Percentiles rank a stretch among this genome's conserved stretches.
These are phyloP conservation scores for Sporothrix variecibatus DNA, from an alignment of 2,329 filamentous ascomycete species.

Conservation along the genomic window DNA sequence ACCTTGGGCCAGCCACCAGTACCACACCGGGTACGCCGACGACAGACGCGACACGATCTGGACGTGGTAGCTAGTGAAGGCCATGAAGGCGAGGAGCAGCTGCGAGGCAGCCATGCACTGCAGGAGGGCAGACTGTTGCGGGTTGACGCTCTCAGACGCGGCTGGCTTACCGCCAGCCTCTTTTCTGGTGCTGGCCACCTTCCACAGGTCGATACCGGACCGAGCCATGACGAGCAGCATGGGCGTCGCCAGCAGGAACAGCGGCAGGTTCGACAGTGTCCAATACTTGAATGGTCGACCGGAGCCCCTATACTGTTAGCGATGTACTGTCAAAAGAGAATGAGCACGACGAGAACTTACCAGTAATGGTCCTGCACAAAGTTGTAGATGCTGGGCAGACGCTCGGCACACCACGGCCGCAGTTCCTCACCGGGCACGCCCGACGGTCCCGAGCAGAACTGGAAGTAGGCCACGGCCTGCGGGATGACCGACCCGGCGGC, in stretches of 20 bases:
- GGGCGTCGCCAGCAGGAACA: slow-evolving; percentile 82
- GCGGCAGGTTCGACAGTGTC: slow-evolving; percentile 79
- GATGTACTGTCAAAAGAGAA: too few relatives aligned
- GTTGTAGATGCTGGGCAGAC: slow-evolving; percentile 83
- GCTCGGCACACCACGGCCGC: slow-evolving; percentile 72
- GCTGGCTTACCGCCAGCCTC: slow-evolving; percentile 4
- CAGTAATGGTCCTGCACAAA: slow-evolving; percentile 92
- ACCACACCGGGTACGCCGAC: slow-evolving; percentile 88
- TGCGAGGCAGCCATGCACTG: slow-evolving; percentile 70
- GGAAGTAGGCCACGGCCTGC: slow-evolving; percentile 71
- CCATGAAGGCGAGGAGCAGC: slow-evolving; percentile 67
- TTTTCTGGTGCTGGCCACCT: slow-evolving; percentile 18
- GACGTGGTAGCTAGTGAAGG: slow-evolving; percentile 81
- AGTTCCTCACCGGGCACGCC: slow-evolving; percentile 34
- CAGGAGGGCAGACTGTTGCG: slow-evolving; percentile 40
- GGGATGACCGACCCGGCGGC: slow-evolving; percentile 69
- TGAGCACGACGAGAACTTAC: slow-evolving; percentile 54
- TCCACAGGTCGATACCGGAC: slow-evolving; percentile 55
- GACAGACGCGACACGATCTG: slow-evolving; percentile 90
- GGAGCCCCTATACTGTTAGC: slow-evolving; percentile 64
- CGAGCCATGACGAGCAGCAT: slow-evolving; percentile 68
- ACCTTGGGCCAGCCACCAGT: slow-evolving; percentile 70
- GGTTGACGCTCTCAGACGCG: slow-evolving; percentile 16
- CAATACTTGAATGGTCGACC: slow-evolving; percentile 83
- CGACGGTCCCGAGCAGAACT: slow-evolving; percentile 60